Conservation (phyloP, 768 basidiomycete genomes). For the Amanita molliuscula region DNA sequence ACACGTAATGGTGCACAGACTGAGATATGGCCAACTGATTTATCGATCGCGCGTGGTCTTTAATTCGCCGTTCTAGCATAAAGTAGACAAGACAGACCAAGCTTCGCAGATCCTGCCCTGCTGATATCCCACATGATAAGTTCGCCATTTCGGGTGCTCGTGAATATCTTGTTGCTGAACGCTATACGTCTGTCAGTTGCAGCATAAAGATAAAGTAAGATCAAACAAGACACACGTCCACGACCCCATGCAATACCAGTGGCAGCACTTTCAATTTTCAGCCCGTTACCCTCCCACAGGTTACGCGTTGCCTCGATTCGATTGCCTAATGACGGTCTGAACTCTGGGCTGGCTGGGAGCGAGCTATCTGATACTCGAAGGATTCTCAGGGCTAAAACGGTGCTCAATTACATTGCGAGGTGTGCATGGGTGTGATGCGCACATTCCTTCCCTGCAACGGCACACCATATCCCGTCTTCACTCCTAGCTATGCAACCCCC, state of each 20-base stretch:
- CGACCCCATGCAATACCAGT: constrained; percentile 79
- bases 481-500: constrained; percentile 60
- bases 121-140: constrained; percentile 78
- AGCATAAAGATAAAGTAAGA: background rate
- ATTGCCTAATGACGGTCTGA: constrained; percentile 43
- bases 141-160: constrained; percentile 74
- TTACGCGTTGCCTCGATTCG: constrained; percentile 67
- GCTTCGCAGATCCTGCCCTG: constrained; percentile 56
- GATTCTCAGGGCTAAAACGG: constrained; percentile 42
- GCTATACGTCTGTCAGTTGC: constrained; percentile 22
- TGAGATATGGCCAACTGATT: constrained; percentile 59
- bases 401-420: background rate
- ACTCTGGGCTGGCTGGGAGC: constrained; percentile 27
- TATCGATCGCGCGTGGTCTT: constrained; percentile 65
- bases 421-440: constrained; percentile 11
- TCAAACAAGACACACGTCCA: constrained; percentile 34
- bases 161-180: constrained; percentile 67
- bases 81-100: constrained; percentile 38
- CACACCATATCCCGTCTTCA: constrained; percentile 57
- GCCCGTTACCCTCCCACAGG: constrained; percentile 66
- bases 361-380: constrained; percentile 42
- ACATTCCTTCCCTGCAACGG: constrained; percentile 78
- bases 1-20: constrained; percentile 60
- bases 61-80: constrained; percentile 46
- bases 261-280: constrained; percentile 70